Percentiles rank a stretch among this genome's conserved stretches.
phyloP scores from a whole-genome alignment of 2,329 filamentous ascomycete species.

The Aspergillus pseudoterreus region DNA sequence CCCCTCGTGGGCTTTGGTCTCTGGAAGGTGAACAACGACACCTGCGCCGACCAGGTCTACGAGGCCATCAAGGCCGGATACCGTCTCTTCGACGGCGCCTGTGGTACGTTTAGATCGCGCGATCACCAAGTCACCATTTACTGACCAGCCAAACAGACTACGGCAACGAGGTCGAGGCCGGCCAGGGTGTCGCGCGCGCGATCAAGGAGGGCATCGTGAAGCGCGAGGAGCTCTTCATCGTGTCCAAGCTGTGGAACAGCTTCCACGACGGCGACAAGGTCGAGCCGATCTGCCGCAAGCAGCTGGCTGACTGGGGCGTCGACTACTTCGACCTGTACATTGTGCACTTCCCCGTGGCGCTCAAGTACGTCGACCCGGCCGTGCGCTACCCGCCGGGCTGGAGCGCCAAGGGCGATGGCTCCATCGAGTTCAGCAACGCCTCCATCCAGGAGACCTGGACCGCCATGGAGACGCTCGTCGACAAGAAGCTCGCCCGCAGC shows the following conservation, averaged over 20 bases:
- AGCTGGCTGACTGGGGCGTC: constrained; percentile 76
- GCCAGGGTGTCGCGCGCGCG: constrained; percentile 71
- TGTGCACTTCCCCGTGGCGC: constrained; percentile 82
- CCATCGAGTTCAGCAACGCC: constrained; percentile 63
- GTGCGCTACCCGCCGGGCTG: constrained; percentile 78
- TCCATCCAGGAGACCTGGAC: constrained; percentile 78
- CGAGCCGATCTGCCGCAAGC: constrained; percentile 69
- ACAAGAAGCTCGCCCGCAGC: constrained; percentile 63
- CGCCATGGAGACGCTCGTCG: constrained; percentile 73
- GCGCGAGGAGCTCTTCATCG: constrained; percentile 85
- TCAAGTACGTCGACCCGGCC: constrained; percentile 78
- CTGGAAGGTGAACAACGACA: constrained; percentile 77
- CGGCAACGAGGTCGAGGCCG: constrained; percentile 75
- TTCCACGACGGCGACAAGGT: constrained; percentile 81
- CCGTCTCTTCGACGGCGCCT: constrained; percentile 59
- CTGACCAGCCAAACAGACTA: constrained; percentile 56
- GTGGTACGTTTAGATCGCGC: constrained; percentile 38
- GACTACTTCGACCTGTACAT: constrained; percentile 90
- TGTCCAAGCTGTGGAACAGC: constrained; percentile 89
- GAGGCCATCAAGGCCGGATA: constrained; percentile 63
- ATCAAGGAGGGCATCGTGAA: constrained; percentile 78
- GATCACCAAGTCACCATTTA: not conserved
- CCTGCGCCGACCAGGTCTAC: constrained; percentile 73
- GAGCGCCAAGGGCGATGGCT: constrained; percentile 58
- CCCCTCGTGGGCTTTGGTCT: constrained; percentile 50